Base-by-base conservation (phyloP, 1,139 yeast genomes). In the Debaryomyces singareniensis region DNA sequence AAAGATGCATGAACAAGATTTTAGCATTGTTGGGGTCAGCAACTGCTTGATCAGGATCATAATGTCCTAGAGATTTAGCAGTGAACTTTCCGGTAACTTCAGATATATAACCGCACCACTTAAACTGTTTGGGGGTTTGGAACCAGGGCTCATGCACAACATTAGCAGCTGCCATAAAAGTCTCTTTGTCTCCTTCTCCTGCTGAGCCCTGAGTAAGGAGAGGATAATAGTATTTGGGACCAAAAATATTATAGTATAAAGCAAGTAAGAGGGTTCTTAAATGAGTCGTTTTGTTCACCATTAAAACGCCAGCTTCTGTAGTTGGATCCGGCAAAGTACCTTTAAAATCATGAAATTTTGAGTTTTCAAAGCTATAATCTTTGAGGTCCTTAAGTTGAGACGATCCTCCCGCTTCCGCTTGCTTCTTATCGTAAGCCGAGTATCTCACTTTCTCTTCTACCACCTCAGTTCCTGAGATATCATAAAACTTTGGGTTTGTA, bases 161-260 rank as follows among this genome's bases (percentile, higher is more conserved):
- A 32, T 61, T 64, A 0, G 83, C 81, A 1, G 84, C 81, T 2
- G 80, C 78, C 16, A 77, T 68, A 39, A 75, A 77, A 0, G 84
- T 75, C 41, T 78, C 85, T 49, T 77, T 78, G 42, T 78, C 85
- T 28, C 85, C 85, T 52, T 78, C 82, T 15, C 84, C 85, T 1
- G 83, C 82, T 10, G 78, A 66, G 5, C 84, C 83, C 50, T 76
- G 84, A 0, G 82, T 69, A 40, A 77, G 53, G 33, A 78, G 49
- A 3, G 82, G 78, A 43, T 77, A 77, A 47, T 75, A 78, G 40
- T 58, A 62, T 24, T 69, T 47, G 6, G 81, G 80, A 0, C 85
- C 85, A 51, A 60, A 72, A 3, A 75, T 58, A 47, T 77, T 77
- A 44, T 77, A 75, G 50, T 76, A 78, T 20, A 77, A 51, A 3